These are phyloP conservation scores for Fomitopsis pulvina DNA, from an alignment of 768 basidiomycete genomes.

Conservation along the genomic window DNA sequence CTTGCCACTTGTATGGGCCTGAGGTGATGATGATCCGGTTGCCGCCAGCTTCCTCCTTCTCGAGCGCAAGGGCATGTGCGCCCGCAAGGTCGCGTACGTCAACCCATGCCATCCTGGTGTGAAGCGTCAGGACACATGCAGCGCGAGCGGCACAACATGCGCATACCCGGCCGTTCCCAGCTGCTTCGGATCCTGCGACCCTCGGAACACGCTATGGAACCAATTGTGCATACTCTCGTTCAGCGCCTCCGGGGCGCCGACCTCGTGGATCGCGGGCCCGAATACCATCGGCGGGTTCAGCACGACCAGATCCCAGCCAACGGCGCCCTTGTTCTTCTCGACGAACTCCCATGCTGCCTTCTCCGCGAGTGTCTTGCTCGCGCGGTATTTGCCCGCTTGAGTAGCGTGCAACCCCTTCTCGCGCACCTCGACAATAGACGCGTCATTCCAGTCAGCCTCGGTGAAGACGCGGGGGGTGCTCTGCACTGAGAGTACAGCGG, in stretches of 20 bases:
- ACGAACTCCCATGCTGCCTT: conserved; percentile 43
- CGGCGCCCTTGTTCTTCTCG: conserved; percentile 33
- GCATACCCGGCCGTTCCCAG: conserved; percentile 10
- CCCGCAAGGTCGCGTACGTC: conserved; percentile 52
- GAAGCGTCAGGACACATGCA: not conserved
- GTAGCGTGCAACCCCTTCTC: conserved; percentile 42
- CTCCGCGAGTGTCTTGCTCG: conserved; percentile 59
- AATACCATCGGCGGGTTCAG: conserved; percentile 45
- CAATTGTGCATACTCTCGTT: conserved; percentile 27
- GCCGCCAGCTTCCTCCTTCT: conserved; percentile 43
- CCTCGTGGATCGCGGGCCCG: conserved; percentile 27
- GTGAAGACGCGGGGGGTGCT: conserved; percentile 27
- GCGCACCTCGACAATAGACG: conserved; percentile 36
- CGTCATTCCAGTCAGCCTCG: conserved; percentile 59
- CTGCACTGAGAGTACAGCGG: conserved; percentile 30
- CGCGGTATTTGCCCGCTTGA: conserved; percentile 41
- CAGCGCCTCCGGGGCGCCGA: conserved; percentile 26
- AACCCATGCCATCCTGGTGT: conserved; percentile 12
- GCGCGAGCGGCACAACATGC: not conserved
- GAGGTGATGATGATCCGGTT: conserved; percentile 49
- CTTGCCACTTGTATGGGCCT: conserved; percentile 21
- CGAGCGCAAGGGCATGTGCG: conserved; percentile 48
- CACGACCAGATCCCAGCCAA: conserved; percentile 27
- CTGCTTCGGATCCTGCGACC: conserved; percentile 10
- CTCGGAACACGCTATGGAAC: conserved; percentile 19